Percentiles rank a stretch among this genome's conserved stretches.
phyloP scores from a whole-genome alignment of 1,139 yeast genomes.

The Saccharomyces hybrid region DNA sequence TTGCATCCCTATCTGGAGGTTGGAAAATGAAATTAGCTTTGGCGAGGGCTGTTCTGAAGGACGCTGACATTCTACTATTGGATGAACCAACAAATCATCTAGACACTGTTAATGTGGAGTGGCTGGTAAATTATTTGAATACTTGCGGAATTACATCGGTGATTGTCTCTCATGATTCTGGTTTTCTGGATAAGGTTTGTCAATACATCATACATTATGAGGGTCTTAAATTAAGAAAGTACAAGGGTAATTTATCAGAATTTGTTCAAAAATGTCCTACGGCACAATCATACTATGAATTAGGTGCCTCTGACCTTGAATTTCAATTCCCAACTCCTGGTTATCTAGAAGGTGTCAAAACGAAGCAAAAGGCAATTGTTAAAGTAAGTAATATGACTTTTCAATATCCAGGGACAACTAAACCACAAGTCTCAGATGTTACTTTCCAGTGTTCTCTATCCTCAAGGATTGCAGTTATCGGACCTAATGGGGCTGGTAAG shows the following conservation, averaged over 20 bases:
- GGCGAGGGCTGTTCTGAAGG: conserved; percentile 94
- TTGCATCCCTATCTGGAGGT: conserved; percentile 94
- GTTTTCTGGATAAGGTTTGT: conserved; percentile 93
- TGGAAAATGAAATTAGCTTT: conserved; percentile 98
- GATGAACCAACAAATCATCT: conserved; percentile 99
- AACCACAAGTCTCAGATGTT: conserved; percentile 83
- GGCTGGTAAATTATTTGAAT: conserved; percentile 97
- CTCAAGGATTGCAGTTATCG: conserved; percentile 98
- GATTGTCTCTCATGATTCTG: conserved; percentile 97
- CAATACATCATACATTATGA: conserved; percentile 98
- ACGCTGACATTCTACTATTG: conserved; percentile 89
- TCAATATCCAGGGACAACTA: conserved; percentile 97
- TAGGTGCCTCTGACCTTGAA: conserved; percentile 93
- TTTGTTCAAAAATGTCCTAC: conserved; percentile 97
- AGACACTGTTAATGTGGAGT: conserved; percentile 96
- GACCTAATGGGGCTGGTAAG: conserved; percentile 99
- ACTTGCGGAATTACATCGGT: conserved; percentile 96
- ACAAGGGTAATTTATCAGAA: conserved; percentile 98
- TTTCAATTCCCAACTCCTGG: conserved; percentile 98
- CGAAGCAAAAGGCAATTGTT: conserved; percentile 98
- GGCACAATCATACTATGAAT: conserved; percentile 95
- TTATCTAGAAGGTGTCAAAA: conserved; percentile 99
- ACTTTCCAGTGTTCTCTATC: conserved; percentile 97
- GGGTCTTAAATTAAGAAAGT: conserved; percentile 97
- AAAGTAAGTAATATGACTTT: conserved; percentile 91